Base-by-base conservation (phyloP, 2,329 filamentous ascomycete species). In the Thyridium curvatum region DNA sequence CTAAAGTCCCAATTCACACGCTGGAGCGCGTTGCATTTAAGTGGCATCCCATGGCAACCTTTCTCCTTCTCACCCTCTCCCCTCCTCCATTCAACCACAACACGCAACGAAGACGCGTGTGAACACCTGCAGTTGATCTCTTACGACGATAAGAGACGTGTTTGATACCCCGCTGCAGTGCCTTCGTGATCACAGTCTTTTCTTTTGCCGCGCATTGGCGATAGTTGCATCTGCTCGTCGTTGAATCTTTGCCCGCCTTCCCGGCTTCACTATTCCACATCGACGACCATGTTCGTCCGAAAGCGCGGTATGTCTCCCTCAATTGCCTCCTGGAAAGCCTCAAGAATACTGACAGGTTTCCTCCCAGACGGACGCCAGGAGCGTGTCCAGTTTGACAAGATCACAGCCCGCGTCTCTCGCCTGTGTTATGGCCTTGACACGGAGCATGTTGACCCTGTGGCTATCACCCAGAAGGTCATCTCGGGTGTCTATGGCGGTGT, bases 341-440 rank as follows among this genome's bases (percentile, higher is more conserved):
- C 21, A 26, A 10, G 21, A 26, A 6, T 26, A 26, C 21, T 15
- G 4, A 32, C 26, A 18, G 33, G 35, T 35, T 59, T 68, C 41
- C 53, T n/a, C 8, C 17, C 40, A 97, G 93, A 98, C 78, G 91
- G 91, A 70, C 93, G 93, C 75, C 95, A 97, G 74, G 93, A 98
- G 78, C 93, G 93, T 66, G 93, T 98, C 50, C 93, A 98, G 66
- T 98, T 98, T 73, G 93, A 98, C 77, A 98, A 98, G 74, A 98
- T 98, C 79, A 97, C 93, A 58, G 93, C 93, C 56, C 89, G 93
- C 67, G 93, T 98, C 52, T 97, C 93, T 34, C 82, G 93, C 58
- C 76, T 98, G 59, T 98, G 93, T 78, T 98, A 98, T 66, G 91
- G 91, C 51, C 84, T 98, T 42, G 93, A 98, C 61, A 79, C 86